Evolutionary conservation across 805 yeast genomes (phyloP), one percentile per base, ranked within the genome.

Genomic region (Tetrapisispora iriomotensis): DNA sequence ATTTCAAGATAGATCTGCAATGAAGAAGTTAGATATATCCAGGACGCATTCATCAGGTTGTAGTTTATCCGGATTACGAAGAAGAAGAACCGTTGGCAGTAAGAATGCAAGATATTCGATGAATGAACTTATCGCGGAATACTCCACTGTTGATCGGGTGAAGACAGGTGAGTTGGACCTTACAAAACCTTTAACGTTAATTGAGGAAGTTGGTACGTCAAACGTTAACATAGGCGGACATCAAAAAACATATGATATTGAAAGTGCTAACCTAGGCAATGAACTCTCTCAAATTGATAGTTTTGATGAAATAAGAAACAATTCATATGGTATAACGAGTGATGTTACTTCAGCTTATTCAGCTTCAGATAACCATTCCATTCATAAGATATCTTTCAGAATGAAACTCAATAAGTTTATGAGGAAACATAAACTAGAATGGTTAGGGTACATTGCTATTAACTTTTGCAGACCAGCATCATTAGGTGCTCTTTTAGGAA

Each of bases 391-490:
- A 33, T 48, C 18, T 22, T 45, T 15, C 45, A 36, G 48, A 45
- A 45, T 36, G 19, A 53, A 42, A 19, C 37, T 47, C 18, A 36
- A 45, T 8, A 30, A 32, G 13, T 62, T 64, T 36, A 48, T 61
- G 17, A 34, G 43, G 8, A 51, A 46, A 22, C 45, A 58, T 43
- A 53, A 51, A 10, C 44, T 66, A 5, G 58, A 59, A 3, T 64
- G 62, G 62, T 38, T 66, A 3, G 44, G 49, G 3, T 67, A 59
- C 48, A 41, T 67, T 17, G 23, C 62, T 7, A 64, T 72, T 38
- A 82, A 79, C 55, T 74, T 79, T 41, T 48, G 65, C 23, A 69
- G 87, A 24, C 94, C 95, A 0, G 82, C 79, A 12, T 81, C 95
- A 0, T 45, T 82, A 4, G 67, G 87, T 0, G 69, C 86, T n/a